Base-by-base conservation (phyloP, 2,329 filamentous ascomycete genomes). In the Talaromyces albobiverticillius region DNA sequence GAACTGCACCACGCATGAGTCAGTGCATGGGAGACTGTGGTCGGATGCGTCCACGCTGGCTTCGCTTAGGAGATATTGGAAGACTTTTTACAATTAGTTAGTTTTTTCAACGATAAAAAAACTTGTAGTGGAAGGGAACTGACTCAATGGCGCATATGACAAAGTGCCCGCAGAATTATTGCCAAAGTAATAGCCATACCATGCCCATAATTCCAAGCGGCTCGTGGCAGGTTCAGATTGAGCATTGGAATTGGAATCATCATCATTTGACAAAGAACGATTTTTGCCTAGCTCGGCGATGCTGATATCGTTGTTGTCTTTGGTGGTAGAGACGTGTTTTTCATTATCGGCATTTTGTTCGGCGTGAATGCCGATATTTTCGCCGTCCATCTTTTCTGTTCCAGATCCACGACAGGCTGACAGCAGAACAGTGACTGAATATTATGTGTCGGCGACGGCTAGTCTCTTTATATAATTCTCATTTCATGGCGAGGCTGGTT, bases 141-240 rank as follows among this genome's bases (percentile, higher is more conserved):
- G n/a, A 46, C 43, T 46, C 16, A 46, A 31, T 14, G 43, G 43
- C 18, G 43, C 43, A 22, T 46, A 46, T 23, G 43, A 46, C 43
- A 46, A 46, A 7, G 43, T 46, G 31, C 43, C 43, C 5, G 43
- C 43, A 32, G 43, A 46, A 46, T 46, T 46, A 25, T 46, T 46
- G 9, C 43, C 43, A 14, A 46, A 46, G 26, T 46, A 46, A 32
- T 46, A 46, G 25, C 18, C 26, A 46, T 46, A 46, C 43, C 43
- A 46, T 11, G 43, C 26, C 43, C 43, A 46, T 20, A 46, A 13
- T 14, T 46, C 43, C 43, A 46, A 31, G 43, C 43, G 43, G 31
- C 11, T 46, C 23, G 43, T 46, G 31, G 31, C 10, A 13, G 43
- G 43, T 32, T 46, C 43, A 10, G 26, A 25, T n/a, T 46, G n/a